Evolutionary conservation across 345 rosid genomes (phyloP).

Genomic region (Physaria fendleri): DNA sequence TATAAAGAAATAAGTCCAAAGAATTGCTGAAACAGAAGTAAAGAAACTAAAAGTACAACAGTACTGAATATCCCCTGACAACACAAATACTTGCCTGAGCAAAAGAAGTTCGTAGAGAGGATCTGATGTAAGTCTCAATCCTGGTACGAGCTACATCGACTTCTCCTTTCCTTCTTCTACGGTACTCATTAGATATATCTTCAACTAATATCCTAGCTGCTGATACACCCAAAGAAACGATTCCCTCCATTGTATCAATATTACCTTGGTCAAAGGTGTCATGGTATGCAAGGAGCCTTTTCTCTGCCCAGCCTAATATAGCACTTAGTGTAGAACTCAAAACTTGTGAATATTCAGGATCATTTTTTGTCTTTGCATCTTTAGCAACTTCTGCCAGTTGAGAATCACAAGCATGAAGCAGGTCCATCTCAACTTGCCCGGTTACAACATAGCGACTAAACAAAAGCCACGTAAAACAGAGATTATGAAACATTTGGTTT

Average conservation of each 20-base stretch:
- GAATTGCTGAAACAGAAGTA: not conserved
- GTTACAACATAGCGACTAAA: conserved; percentile 78
- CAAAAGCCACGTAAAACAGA: conserved; percentile 90
- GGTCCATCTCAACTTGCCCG: conserved; percentile 69
- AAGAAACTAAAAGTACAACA: not conserved
- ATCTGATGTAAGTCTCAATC: conserved; percentile 93
- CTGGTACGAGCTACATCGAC: conserved; percentile 79
- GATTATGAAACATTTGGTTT: conserved; percentile 75
- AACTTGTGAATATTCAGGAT: conserved; percentile 75
- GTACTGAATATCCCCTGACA: not conserved
- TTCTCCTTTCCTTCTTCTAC: conserved; percentile 76
- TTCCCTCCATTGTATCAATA: conserved; percentile 70
- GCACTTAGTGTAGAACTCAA: conserved; percentile 81
- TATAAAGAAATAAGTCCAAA: not conserved
- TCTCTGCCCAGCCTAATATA: conserved; percentile 92
- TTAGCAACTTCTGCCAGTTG: conserved; percentile 83
- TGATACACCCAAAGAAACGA: conserved; percentile 79
- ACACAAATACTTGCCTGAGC: conserved; percentile 77
- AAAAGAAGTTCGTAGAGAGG: conserved; percentile 90
- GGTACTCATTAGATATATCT: conserved; percentile 93
- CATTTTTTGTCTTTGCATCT: conserved; percentile 87
- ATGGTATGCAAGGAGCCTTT: conserved; percentile 94
- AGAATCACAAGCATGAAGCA: conserved; percentile 71
- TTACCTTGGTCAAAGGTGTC: conserved; percentile 75
- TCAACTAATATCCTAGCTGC: conserved; percentile 89